These are phyloP conservation scores for Fusarium robinianum DNA, from an alignment of 2,329 filamentous ascomycete genomes.

Conservation along the genomic window DNA sequence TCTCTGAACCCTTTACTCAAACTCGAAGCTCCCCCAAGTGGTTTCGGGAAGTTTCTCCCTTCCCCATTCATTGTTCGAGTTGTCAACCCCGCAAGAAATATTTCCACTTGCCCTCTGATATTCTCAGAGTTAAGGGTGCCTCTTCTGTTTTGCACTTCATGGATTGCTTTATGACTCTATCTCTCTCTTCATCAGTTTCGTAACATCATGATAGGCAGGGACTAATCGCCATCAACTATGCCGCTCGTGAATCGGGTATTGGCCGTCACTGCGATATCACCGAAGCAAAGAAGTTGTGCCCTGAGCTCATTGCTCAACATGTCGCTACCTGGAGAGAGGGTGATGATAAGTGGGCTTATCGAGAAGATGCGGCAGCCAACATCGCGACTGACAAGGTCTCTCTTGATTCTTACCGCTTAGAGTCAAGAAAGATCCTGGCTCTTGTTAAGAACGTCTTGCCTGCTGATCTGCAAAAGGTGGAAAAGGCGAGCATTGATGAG, in stretches of 20 bases:
- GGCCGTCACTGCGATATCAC: conserved; percentile 75
- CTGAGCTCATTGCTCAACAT: conserved; percentile 82
- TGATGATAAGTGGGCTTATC: conserved; percentile 89
- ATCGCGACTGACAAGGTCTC: conserved; percentile 93
- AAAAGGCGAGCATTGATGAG: conserved; percentile 95
- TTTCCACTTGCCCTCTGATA: no score
- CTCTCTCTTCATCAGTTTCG: not conserved
- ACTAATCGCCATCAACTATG: conserved; percentile 95
- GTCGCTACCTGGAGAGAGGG: conserved; percentile 95
- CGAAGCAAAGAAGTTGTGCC: conserved; percentile 87
- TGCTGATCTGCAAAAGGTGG: conserved; percentile 69
- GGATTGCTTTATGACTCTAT: not conserved
- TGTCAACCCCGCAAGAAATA: no score
- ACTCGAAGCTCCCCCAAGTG: no score
- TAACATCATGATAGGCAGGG: conserved; percentile 65
- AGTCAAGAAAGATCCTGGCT: conserved; percentile 81
- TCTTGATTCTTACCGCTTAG: conserved; percentile 84
- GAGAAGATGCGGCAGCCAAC: conserved; percentile 75
- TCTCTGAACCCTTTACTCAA: no score
- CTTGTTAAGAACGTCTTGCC: conserved; percentile 77
- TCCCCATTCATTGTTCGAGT: no score
- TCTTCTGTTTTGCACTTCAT: no score
- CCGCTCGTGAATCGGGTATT: conserved; percentile 80
- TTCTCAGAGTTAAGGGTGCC: no score
- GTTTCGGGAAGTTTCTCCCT: no score